These are phyloP conservation scores for Quercus rubra DNA, from an alignment of 306 rosid genomes.

Conservation along the genomic window DNA sequence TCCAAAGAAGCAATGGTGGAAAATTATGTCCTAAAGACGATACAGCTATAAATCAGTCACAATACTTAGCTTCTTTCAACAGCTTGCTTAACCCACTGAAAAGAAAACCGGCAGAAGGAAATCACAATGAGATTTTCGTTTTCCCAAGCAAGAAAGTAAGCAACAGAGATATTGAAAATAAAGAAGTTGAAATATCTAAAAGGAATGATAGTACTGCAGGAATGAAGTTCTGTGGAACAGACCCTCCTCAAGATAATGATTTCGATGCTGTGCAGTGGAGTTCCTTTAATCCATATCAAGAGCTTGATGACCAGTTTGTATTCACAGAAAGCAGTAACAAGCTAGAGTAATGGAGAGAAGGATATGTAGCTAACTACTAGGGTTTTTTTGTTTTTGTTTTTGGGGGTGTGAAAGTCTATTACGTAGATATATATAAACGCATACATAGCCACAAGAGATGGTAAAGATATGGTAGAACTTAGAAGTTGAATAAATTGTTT, in stretches of 20 bases:
- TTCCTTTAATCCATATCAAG: slow-evolving; percentile 37
- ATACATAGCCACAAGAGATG: no score
- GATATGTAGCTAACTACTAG: not conserved
- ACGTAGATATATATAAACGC: no score
- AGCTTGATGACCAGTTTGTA: slow-evolving; percentile 32
- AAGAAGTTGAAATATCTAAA: not conserved
- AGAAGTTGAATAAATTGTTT: no score
- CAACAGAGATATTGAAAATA: not conserved
- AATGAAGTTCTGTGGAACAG: slow-evolving; percentile 10
- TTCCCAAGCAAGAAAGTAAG: slow-evolving; percentile 29
- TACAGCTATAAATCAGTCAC: slow-evolving; percentile 17
- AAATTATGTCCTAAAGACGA: slow-evolving; percentile 18
- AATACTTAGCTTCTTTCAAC: slow-evolving; percentile 25
- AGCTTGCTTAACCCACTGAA: slow-evolving; percentile 35
- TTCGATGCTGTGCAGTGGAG: slow-evolving; percentile 38
- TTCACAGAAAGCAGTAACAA: slow-evolving; percentile 21
- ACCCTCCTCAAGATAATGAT: slow-evolving; percentile 23
- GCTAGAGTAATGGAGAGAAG: not conserved
- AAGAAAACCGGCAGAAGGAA: slow-evolving; percentile 37
- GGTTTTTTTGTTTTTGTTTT: not conserved
- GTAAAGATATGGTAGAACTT: no score
- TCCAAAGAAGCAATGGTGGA: slow-evolving; percentile 9
- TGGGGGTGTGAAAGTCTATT: no score
- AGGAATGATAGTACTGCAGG: not conserved
- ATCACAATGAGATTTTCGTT: slow-evolving; percentile 13